These are phyloP conservation scores for Paramecium biaurelia DNA, from an alignment of 73 alveolate genomes.

Conservation along the genomic window DNA sequence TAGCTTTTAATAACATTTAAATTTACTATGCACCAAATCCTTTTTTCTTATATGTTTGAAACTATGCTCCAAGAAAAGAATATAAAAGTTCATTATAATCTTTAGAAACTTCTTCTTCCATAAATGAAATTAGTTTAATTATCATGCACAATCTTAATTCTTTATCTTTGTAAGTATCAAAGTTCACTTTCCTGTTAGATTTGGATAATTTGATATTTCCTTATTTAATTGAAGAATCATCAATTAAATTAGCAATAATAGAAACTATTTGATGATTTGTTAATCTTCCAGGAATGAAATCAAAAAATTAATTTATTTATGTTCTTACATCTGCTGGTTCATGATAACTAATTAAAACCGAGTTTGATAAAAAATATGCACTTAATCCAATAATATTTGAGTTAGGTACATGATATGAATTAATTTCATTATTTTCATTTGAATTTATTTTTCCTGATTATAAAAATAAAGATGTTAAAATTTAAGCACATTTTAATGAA, in stretches of 20 bases:
- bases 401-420: not conserved
- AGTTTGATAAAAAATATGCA: not conserved
- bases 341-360: not conserved
- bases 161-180: not conserved
- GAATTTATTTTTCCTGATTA: not conserved
- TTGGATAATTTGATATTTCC: not conserved
- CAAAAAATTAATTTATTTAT: not conserved
- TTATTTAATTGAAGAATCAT: not conserved
- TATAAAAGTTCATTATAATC: not conserved
- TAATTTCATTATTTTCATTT: not conserved
- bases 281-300: not conserved
- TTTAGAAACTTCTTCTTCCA: conserved; percentile 5
- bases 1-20: not conserved
- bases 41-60: not conserved
- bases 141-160: not conserved
- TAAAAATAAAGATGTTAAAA: not conserved
- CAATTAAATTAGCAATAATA: not conserved
- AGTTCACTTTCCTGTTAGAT: not conserved
- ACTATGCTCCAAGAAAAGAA: not conserved
- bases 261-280: not conserved
- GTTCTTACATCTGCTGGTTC: not conserved
- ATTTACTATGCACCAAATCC: conserved; percentile 16
- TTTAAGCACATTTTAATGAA: not conserved
- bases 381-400: not conserved
- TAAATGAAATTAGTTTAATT: not conserved